Conservation (phyloP, 768 basidiomycete genomes). For the Suillus fuscotomentosus region DNA sequence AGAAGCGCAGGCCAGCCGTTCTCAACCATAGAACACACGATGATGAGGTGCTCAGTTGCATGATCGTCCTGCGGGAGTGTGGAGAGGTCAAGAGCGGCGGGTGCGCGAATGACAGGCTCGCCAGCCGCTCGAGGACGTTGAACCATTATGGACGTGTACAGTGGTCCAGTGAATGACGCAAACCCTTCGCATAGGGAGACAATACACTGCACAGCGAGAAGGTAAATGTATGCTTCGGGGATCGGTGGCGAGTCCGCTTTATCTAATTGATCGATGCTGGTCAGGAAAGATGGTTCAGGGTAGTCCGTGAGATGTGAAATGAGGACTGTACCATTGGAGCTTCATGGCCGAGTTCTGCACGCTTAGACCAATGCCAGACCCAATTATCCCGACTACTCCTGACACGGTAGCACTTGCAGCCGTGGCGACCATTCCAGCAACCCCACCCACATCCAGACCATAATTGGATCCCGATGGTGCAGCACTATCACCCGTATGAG, state of each 20-base stretch:
- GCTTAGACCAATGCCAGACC: slow-evolving; percentile 66
- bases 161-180: slow-evolving; percentile 65
- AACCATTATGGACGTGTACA: slow-evolving; percentile 72
- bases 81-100: slow-evolving; percentile 66
- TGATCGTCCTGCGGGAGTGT: slow-evolving; percentile 53
- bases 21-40: slow-evolving; percentile 77
- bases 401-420: slow-evolving; percentile 83
- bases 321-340: slow-evolving; percentile 72
- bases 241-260: slow-evolving; percentile 94
- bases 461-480: slow-evolving; percentile 36
- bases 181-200: slow-evolving; percentile 86
- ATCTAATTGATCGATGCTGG: slow-evolving; percentile 95
- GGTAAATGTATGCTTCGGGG: slow-evolving; percentile 91
- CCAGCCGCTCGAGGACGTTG: slow-evolving; percentile 64
- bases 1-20: slow-evolving; percentile 92
- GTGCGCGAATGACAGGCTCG: slow-evolving; percentile 65
- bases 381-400: slow-evolving; percentile 86
- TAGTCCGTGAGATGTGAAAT: neutral
- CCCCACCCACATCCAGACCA: slow-evolving; percentile 60
- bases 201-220: slow-evolving; percentile 87
- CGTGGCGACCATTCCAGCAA: slow-evolving; percentile 82
- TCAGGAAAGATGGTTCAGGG: neutral
- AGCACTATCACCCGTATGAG: slow-evolving; percentile 27
- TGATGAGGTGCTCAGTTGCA: slow-evolving; percentile 54
- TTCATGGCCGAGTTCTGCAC: slow-evolving; percentile 80